These are phyloP conservation scores for Malania oleifera DNA, from an alignment of 164 flowering plant species.

Conservation along the genomic window DNA sequence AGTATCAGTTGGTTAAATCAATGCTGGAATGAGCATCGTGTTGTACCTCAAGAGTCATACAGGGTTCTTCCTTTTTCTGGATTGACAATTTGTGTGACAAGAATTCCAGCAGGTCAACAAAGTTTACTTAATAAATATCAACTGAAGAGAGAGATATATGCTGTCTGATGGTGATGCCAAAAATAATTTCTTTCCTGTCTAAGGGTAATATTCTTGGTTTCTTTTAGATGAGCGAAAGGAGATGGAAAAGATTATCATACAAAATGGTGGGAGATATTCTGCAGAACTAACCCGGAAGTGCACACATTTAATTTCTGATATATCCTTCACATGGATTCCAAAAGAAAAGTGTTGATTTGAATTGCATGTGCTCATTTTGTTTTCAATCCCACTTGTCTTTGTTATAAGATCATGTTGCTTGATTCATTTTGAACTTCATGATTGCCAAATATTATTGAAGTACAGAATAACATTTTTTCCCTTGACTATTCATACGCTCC, in stretches of 20 bases:
- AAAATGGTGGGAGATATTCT: slow-evolving; percentile 93
- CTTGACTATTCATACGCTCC: slow-evolving; percentile 74
- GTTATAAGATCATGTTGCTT: background rate
- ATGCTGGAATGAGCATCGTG: slow-evolving; percentile 93
- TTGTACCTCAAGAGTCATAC: slow-evolving; percentile 80
- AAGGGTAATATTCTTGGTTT: slow-evolving; percentile 19
- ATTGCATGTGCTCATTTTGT: background rate
- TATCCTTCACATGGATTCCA: slow-evolving; percentile 56
- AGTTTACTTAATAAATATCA: background rate
- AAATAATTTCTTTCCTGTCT: slow-evolving; percentile 1
- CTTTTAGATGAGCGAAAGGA: slow-evolving; percentile 73
- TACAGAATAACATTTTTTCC: slow-evolving; percentile 17
- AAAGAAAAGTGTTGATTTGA: background rate
- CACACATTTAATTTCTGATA: slow-evolving; percentile 85
- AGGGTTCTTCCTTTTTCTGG: slow-evolving; percentile 86
- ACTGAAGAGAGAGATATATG: background rate
- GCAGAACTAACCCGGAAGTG: slow-evolving; percentile 77
- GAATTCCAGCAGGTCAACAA: slow-evolving; percentile 67
- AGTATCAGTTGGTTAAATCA: slow-evolving; percentile 68
- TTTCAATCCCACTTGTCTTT: background rate
- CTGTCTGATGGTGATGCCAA: background rate
- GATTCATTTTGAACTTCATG: background rate
- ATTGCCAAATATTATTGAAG: background rate
- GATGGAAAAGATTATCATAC: slow-evolving; percentile 57
- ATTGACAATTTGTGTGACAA: slow-evolving; percentile 67